Conservation (phyloP, 352 stramenopile genomes). For the Thraustotheca clavata region DNA sequence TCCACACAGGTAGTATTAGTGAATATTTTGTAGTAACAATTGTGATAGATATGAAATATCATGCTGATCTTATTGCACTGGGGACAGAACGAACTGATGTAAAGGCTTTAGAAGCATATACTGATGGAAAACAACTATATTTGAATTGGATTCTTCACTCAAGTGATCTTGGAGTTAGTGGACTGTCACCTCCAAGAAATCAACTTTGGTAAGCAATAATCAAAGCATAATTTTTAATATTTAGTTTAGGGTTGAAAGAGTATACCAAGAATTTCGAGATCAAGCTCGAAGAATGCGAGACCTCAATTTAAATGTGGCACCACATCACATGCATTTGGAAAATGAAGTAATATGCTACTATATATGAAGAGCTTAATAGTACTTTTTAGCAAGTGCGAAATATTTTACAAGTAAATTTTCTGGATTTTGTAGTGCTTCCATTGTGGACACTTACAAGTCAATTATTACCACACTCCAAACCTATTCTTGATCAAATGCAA, state of each 20-base stretch:
- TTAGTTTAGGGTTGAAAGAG: constrained; percentile 40
- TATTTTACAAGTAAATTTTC: constrained; percentile 71
- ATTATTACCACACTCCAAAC: constrained; percentile 44
- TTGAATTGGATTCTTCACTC: constrained; percentile 80
- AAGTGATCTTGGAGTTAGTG: constrained; percentile 58
- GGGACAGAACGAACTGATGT: constrained; percentile 36
- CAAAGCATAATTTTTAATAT: not conserved
- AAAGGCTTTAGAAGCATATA: constrained; percentile 45
- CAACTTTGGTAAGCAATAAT: constrained; percentile 34
- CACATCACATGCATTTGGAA: constrained; percentile 66
- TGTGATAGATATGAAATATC: constrained; percentile 63
- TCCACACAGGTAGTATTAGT: constrained; percentile 32
- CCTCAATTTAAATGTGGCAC: constrained; percentile 49
- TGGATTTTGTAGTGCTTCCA: constrained; percentile 69
- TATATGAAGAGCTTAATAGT: constrained; percentile 27
- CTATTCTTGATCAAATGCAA: constrained; percentile 41
- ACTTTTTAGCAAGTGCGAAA: not conserved
- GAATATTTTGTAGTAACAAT: not conserved
- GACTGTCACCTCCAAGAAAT: constrained; percentile 33
- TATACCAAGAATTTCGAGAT: constrained; percentile 71
- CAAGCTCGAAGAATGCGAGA: constrained; percentile 53
- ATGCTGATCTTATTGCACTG: constrained; percentile 56
- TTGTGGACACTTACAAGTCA: constrained; percentile 50
- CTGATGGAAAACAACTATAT: constrained; percentile 59
- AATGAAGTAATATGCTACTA: constrained; percentile 28